A percentile compares a stretch with the other conserved stretches of the same genome.
Conservation (phyloP, 768 basidiomycete genomes). For the Polyporus arcularius region DNA sequence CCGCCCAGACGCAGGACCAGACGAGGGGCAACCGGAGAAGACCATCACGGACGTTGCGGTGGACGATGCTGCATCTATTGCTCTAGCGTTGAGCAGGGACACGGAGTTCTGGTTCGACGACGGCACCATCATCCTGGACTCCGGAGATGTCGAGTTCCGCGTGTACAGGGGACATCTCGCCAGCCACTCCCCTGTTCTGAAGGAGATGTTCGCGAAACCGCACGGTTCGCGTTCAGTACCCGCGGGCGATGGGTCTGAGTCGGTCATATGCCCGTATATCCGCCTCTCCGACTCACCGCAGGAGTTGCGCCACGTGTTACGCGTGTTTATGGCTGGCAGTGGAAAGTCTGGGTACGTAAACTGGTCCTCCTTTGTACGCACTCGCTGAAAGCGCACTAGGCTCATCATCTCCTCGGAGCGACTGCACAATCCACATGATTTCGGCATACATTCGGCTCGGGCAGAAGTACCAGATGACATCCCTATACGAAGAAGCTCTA, state of each 20-base stretch:
- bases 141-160: constrained; percentile 25
- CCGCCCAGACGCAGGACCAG: too few species aligned
- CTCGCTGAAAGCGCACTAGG: too few species aligned
- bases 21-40: too few species aligned
- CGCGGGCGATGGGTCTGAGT: neutral
- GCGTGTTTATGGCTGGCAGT: neutral
- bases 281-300: neutral
- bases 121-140: constrained; percentile 30
- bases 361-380: neutral
- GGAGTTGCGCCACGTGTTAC: neutral
- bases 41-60: too few species aligned
- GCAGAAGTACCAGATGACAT: neutral
- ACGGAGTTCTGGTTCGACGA: constrained; percentile 32
- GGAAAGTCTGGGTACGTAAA: neutral
- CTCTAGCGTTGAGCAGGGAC: neutral
- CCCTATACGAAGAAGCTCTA: too few species aligned
- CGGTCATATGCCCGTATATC: neutral
- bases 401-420: too few species aligned
- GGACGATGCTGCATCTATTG: too few species aligned
- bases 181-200: constrained; percentile 27
- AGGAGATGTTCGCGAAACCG: constrained; percentile 7
- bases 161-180: constrained; percentile 28
- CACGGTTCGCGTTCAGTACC: neutral
- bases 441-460: neutral
- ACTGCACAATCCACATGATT: neutral